phyloP scores from a whole-genome alignment of 331 rosid genomes.

The Saraca asoca region DNA sequence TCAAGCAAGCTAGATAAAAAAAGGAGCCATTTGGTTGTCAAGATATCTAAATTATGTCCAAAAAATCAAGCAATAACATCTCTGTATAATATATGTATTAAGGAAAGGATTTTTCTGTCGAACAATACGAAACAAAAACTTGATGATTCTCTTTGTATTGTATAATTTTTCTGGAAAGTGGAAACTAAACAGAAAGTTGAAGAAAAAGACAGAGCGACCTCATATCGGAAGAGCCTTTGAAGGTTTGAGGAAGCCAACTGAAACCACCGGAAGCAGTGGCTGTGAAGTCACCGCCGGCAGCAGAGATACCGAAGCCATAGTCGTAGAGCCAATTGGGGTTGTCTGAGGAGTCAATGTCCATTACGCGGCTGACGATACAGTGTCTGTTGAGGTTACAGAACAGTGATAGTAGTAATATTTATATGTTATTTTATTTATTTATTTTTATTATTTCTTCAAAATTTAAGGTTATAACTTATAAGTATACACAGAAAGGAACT shows the following conservation, averaged over 20 bases:
- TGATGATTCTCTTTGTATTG: not conserved
- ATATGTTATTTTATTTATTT: too few species aligned
- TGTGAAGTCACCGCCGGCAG: conserved; percentile 46
- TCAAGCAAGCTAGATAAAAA: not conserved
- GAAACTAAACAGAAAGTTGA: conserved; percentile 24
- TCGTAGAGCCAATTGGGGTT: conserved; percentile 59
- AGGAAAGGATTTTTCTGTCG: too few species aligned
- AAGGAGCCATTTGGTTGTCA: not conserved
- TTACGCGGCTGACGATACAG: conserved; percentile 22
- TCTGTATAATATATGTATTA: too few species aligned
- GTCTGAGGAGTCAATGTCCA: conserved; percentile 51
- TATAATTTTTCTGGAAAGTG: not conserved
- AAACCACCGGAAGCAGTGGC: conserved; percentile 45
- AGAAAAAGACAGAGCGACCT: conserved; percentile 42
- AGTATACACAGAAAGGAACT: too few species aligned
- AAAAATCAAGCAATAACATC: not conserved
- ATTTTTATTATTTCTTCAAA: too few species aligned
- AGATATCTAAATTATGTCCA: not conserved
- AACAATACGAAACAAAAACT: not conserved
- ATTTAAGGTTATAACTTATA: too few species aligned
- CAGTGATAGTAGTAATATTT: too few species aligned
- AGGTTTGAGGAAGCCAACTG: conserved; percentile 51
- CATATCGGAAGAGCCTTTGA: conserved; percentile 41
- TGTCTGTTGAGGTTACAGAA: too few species aligned
- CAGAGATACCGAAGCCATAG: conserved; percentile 48